phyloP scores from a whole-genome alignment of 495 filamentous ascomycete genomes.

The Hypoxylon fuscum region DNA sequence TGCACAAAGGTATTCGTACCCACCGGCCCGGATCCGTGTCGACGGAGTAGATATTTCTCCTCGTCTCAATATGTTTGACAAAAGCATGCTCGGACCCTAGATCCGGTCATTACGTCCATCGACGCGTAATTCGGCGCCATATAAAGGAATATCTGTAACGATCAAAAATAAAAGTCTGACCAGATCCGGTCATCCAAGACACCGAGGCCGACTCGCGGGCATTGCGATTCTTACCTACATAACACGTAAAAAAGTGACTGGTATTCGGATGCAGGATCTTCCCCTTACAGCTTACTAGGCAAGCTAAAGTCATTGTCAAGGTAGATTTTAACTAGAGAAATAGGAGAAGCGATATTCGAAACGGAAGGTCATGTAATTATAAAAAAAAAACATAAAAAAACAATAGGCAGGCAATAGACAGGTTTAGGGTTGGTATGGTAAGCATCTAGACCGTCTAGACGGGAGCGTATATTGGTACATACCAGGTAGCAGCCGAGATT shows the following conservation, averaged over 20 bases:
- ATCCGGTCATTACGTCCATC: background rate
- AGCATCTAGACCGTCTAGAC: background rate
- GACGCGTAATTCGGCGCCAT: constrained; percentile 1
- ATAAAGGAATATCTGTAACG: background rate
- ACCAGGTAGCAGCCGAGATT: background rate
- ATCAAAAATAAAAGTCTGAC: background rate
- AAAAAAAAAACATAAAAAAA: background rate
- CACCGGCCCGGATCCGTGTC: too few relatives aligned
- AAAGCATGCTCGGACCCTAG: background rate
- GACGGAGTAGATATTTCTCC: too few relatives aligned
- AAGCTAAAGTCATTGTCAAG: too few relatives aligned
- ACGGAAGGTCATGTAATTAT: background rate
- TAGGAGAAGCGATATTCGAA: background rate
- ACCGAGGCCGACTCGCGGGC: background rate
- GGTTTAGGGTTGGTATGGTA: too few relatives aligned
- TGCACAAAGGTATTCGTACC: too few relatives aligned
- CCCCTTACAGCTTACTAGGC: too few relatives aligned
- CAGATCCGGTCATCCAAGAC: background rate
- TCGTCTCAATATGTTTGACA: background rate
- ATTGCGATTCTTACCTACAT: too few relatives aligned
- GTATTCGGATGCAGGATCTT: too few relatives aligned
- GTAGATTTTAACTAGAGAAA: background rate
- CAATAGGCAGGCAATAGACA: background rate
- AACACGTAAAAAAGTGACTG: too few relatives aligned
- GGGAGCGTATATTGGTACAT: background rate